Evolutionary conservation across 2,329 filamentous ascomycete genomes (phyloP).

Genomic region (Periconia macrospinosa): DNA sequence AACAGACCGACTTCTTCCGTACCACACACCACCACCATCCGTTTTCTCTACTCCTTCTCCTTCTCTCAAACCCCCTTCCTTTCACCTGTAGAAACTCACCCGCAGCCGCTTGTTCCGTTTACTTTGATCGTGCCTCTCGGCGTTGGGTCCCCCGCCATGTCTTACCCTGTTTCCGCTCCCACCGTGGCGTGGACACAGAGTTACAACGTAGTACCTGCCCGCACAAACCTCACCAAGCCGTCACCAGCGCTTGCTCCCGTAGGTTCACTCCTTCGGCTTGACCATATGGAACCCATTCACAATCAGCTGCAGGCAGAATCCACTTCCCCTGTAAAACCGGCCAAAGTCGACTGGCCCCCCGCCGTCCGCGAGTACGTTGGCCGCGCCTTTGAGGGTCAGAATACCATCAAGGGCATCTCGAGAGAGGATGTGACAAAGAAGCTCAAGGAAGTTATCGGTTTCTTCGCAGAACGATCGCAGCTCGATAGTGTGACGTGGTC

Average conservation of each 20-base stretch:
- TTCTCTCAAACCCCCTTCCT: slow-evolving; percentile 2
- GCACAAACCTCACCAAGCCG: slow-evolving; percentile 38
- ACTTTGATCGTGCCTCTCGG: not conserved
- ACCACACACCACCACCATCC: slow-evolving; percentile 1
- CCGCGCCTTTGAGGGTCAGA: slow-evolving; percentile 78
- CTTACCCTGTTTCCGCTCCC: slow-evolving; percentile 26
- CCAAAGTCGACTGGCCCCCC: slow-evolving; percentile 76
- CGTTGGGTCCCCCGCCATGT: slow-evolving; percentile 20
- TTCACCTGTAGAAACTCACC: slow-evolving; percentile 17
- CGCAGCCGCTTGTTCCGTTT: slow-evolving; percentile 9
- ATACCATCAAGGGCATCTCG: slow-evolving; percentile 52
- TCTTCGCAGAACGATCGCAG: slow-evolving; percentile 72
- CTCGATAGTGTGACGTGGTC: slow-evolving; percentile 82
- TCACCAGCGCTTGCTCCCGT: slow-evolving; percentile 23
- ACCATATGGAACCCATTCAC: slow-evolving; percentile 14
- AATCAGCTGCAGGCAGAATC: slow-evolving; percentile 17
- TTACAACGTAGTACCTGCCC: slow-evolving; percentile 51
- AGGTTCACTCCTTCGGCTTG: slow-evolving; percentile 9
- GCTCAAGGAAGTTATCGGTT: slow-evolving; percentile 81
- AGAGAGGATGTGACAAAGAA: slow-evolving; percentile 75
- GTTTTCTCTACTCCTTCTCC: slow-evolving; percentile 6
- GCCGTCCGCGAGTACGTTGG: slow-evolving; percentile 88
- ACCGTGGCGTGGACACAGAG: slow-evolving; percentile 29
- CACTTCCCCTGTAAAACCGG: slow-evolving; percentile 41
- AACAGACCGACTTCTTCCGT: not conserved